phyloP scores from a whole-genome alignment of 257 asterid genomes.

The Plantago major region DNA sequence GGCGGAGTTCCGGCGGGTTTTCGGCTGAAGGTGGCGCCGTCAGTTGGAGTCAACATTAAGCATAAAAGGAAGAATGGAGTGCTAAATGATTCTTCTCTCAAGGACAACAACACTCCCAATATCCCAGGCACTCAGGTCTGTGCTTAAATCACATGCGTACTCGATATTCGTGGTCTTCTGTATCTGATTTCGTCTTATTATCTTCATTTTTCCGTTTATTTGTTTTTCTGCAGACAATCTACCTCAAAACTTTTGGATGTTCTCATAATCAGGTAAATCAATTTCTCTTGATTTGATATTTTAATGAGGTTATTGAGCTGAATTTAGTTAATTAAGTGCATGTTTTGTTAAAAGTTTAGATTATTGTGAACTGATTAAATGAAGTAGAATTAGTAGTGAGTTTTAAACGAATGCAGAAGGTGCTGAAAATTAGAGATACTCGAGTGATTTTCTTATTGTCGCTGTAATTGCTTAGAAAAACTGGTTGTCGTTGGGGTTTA shows the following conservation, averaged over 20 bases:
- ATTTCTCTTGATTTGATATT: too few species aligned
- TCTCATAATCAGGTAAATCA: conserved; percentile 79
- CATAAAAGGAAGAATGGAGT: conserved; percentile 28
- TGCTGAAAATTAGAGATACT: too few species aligned
- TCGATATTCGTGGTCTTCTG: background rate
- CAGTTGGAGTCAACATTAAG: conserved; percentile 62
- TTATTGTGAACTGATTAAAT: too few species aligned
- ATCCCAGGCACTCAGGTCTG: conserved; percentile 97
- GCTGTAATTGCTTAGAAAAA: background rate
- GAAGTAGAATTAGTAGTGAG: too few species aligned
- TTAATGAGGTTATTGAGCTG: too few species aligned
- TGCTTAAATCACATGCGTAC: too few species aligned
- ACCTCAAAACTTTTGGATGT: conserved; percentile 89
- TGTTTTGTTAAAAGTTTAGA: too few species aligned
- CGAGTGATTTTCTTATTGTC: too few species aligned
- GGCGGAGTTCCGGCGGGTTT: conserved; percentile 74
- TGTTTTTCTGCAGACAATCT: conserved; percentile 64
- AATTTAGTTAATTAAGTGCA: too few species aligned
- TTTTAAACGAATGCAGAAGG: too few species aligned
- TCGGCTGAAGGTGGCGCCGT: conserved; percentile 49
- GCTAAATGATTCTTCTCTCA: conserved; percentile 34
- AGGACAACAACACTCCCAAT: conserved; percentile 33
- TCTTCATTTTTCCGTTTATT: background rate
- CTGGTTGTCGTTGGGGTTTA: too few species aligned
- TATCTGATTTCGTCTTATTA: background rate